Evolutionary conservation across 805 yeast species (phyloP).

Genomic region (Tetrapisispora fleetii): DNA sequence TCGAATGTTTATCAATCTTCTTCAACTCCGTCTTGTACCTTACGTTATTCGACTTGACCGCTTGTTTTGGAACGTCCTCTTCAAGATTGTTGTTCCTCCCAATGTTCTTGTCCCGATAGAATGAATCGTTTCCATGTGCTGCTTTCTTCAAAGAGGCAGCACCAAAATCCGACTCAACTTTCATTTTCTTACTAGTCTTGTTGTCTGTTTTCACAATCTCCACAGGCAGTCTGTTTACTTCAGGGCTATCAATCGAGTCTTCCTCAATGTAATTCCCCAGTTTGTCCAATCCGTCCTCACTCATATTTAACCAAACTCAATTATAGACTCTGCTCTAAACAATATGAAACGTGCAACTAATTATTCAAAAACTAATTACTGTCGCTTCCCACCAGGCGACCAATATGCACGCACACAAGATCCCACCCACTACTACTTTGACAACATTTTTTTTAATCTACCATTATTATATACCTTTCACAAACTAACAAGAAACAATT

Average conservation of each 20-base stretch:
- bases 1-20: conserved; percentile 72
- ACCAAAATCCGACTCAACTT: conserved; percentile 61
- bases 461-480: too few relatives aligned
- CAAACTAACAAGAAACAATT: too few relatives aligned
- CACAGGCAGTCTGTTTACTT: conserved; percentile 40
- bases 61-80: conserved; percentile 39
- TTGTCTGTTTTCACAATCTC: conserved; percentile 74
- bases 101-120: conserved; percentile 59
- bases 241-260: conserved; percentile 33
- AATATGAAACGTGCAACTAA: too few relatives aligned
- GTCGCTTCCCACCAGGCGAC: too few relatives aligned
- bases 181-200: conserved; percentile 78
- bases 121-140: conserved; percentile 55
- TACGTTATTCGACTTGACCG: conserved; percentile 15
- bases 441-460: too few relatives aligned
- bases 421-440: too few relatives aligned
- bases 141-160: background rate
- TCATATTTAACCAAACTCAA: background rate
- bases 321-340: background rate
- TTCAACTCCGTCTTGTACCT: conserved; percentile 10
- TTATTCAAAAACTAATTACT: too few relatives aligned
- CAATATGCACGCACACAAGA: too few relatives aligned
- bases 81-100: conserved; percentile 52
- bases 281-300: background rate
- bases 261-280: conserved; percentile 80